A percentile compares a stretch with the other conserved stretches of the same genome.
These are phyloP conservation scores for Geotrichum candidum DNA, from an alignment of 1,139 yeast species.

Conservation along the genomic window DNA sequence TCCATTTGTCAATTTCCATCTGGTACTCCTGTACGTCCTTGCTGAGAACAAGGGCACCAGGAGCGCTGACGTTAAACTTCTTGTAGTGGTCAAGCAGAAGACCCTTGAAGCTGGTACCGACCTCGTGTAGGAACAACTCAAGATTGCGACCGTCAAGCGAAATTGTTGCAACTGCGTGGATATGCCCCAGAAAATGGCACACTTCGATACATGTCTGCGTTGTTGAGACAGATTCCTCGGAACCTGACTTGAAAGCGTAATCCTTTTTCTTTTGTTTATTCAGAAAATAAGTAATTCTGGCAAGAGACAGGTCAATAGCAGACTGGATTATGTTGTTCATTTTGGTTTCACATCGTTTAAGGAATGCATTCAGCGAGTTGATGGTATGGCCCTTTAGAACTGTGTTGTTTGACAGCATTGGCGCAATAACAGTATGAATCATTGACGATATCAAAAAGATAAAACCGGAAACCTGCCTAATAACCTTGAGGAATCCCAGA, in stretches of 20 bases:
- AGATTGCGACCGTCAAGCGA: conserved; percentile 52
- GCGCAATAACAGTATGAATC: conserved; percentile 64
- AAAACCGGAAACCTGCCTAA: conserved; percentile 57
- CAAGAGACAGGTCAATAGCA: conserved; percentile 43
- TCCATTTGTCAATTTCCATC: conserved; percentile 66
- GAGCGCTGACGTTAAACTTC: conserved; percentile 66
- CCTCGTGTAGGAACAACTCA: conserved; percentile 46
- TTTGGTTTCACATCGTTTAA: conserved; percentile 62
- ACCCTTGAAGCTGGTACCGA: conserved; percentile 58
- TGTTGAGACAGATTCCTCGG: conserved; percentile 33
- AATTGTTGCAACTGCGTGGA: conserved; percentile 31
- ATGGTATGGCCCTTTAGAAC: conserved; percentile 55
- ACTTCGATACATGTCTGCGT: conserved; percentile 54
- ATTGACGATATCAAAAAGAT: conserved; percentile 64
- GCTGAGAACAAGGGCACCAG: conserved; percentile 81
- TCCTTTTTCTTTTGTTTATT: conserved; percentile 62
- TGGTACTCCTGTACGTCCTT: conserved; percentile 80
- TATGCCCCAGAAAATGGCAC: conserved; percentile 46
- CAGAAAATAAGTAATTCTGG: conserved; percentile 37
- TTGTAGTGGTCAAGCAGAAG: conserved; percentile 67
- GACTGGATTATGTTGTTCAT: conserved; percentile 61
- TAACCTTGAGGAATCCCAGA: conserved; percentile 46
- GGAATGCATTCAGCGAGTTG: conserved; percentile 58
- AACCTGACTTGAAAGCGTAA: conserved; percentile 44
- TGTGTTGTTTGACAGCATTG: conserved; percentile 54